These are phyloP conservation scores for Nothophytophthora sp. DNA, from an alignment of 352 stramenopile genomes.

Conservation along the genomic window DNA sequence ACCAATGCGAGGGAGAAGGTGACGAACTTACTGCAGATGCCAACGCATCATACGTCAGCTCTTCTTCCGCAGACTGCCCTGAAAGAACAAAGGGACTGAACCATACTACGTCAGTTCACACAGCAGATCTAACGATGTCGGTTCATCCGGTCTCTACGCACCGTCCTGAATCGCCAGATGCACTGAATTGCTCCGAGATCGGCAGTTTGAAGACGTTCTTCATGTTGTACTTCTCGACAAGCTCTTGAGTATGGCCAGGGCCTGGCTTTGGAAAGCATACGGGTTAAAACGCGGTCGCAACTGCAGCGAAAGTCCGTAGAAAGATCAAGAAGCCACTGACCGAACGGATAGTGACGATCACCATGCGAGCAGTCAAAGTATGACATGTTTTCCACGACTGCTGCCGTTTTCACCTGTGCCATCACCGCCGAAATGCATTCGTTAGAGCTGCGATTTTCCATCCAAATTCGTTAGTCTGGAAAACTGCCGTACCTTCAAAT, in stretches of 20 bases:
- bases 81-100: conserved; percentile 81
- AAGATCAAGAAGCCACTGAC: conserved; percentile 29
- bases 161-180: conserved; percentile 73
- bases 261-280: conserved; percentile 28
- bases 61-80: conserved; percentile 59
- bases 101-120: too few relatives aligned
- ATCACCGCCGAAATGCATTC: too few relatives aligned
- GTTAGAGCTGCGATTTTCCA: conserved; percentile 3
- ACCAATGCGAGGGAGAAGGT: not conserved
- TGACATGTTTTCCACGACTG: conserved; percentile 99
- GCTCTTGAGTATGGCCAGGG: conserved; percentile 68
- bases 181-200: conserved; percentile 76
- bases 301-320: too few relatives aligned
- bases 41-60: conserved; percentile 68
- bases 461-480: not conserved
- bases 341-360: conserved; percentile 87
- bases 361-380: conserved; percentile 94
- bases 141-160: too few relatives aligned
- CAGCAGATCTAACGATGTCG: too few relatives aligned
- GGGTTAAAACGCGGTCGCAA: too few relatives aligned
- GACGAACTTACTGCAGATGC: conserved; percentile 46
- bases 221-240: conserved; percentile 80
- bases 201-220: conserved; percentile 87
- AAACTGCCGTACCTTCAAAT: conserved; percentile 81
- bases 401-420: conserved; percentile 94